Evolutionary conservation across 805 yeast genomes (phyloP).

Genomic region (Wickerhamomyces silvicola): DNA sequence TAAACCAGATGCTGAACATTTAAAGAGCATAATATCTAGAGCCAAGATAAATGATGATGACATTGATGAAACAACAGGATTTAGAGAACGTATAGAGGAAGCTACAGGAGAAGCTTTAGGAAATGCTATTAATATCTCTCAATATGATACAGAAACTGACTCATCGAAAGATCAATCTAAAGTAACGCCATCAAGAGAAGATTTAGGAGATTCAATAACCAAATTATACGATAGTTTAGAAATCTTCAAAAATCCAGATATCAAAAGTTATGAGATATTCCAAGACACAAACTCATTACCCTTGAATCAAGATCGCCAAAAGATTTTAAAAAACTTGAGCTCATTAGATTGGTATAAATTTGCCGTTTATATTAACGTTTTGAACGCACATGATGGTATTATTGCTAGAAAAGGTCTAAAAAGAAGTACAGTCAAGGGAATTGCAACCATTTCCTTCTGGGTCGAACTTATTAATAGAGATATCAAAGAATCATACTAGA

Average conservation of each 20-base stretch:
- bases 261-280: constrained; percentile 14
- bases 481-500: no score
- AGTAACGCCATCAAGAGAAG: constrained; percentile 1
- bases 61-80: constrained; percentile 3
- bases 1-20: constrained; percentile 8
- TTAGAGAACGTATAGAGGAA: constrained; percentile 18
- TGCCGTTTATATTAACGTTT: constrained; percentile 61
- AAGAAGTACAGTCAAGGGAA: constrained; percentile 41
- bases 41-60: constrained; percentile 1
- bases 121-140: constrained; percentile 16
- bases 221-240: not conserved
- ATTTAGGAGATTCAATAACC: not conserved
- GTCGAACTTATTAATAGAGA: constrained; percentile 21
- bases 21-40: constrained; percentile 5
- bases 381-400: constrained; percentile 84
- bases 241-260: constrained; percentile 8
- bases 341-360: constrained; percentile 68
- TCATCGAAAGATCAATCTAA: constrained; percentile 4
- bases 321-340: constrained; percentile 51
- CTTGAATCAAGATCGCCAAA: constrained; percentile 30
- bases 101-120: constrained; percentile 20
- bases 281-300: constrained; percentile 21
- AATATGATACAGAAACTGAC: constrained; percentile 16
- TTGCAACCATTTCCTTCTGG: constrained; percentile 48
- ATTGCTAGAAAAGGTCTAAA: constrained; percentile 67